phyloP scores from a whole-genome alignment of 768 basidiomycete species.

The Mycena latifolia region DNA sequence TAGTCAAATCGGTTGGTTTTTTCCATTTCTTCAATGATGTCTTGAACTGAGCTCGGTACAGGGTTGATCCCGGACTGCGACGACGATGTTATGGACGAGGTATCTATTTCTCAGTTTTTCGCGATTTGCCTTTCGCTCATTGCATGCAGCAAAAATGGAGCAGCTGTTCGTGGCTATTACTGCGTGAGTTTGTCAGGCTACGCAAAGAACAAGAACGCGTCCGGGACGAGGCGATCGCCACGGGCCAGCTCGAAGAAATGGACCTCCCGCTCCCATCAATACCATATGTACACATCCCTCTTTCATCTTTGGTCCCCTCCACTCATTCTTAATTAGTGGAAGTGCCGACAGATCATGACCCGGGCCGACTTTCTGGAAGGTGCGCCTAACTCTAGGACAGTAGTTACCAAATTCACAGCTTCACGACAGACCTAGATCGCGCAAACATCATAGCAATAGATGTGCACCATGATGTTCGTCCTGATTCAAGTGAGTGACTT shows the following conservation, averaged over 20 bases:
- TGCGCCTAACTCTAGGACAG: constrained; percentile 43
- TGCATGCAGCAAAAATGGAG: constrained; percentile 78
- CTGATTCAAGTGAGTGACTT: constrained; percentile 67
- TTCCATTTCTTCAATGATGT: not conserved
- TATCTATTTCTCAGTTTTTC: constrained; percentile 38
- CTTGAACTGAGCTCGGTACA: constrained; percentile 32
- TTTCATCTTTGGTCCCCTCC: constrained; percentile 1
- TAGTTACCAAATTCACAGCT: constrained; percentile 14
- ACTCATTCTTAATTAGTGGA: constrained; percentile 56
- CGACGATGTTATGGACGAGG: constrained; percentile 93
- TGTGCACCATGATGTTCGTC: constrained; percentile 81
- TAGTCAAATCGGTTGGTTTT: constrained; percentile 74
- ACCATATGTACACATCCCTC: constrained; percentile 61
- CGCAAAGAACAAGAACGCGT: constrained; percentile 63
- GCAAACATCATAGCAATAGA: constrained; percentile 85
- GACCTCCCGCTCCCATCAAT: constrained; percentile 72
- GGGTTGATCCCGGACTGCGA: constrained; percentile 84
- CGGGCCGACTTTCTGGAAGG: constrained; percentile 86
- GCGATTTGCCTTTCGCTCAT: not conserved
- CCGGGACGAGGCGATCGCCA: constrained; percentile 53
- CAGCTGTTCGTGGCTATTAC: constrained; percentile 84
- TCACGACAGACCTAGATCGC: constrained; percentile 67
- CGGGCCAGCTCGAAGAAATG: constrained; percentile 46
- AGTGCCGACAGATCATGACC: constrained; percentile 86
- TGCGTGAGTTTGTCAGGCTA: constrained; percentile 78